A percentile compares a stretch with the other conserved stretches of the same genome.
These are phyloP conservation scores for Rutstroemia sydowiana DNA, from an alignment of 2,329 filamentous ascomycete genomes.

Conservation along the genomic window DNA sequence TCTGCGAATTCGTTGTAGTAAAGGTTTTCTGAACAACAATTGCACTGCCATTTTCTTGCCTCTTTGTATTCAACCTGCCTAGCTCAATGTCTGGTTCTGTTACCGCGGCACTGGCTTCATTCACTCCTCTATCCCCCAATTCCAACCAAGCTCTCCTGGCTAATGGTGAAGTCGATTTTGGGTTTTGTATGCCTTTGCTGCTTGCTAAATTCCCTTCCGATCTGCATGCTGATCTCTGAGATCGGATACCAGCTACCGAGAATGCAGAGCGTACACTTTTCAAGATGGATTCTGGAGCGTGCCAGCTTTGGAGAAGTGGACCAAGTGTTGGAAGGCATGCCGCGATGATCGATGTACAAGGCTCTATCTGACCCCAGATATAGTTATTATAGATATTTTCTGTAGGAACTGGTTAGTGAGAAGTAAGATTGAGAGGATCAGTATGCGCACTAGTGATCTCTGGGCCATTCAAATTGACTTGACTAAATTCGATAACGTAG, in stretches of 20 bases:
- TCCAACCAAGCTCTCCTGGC: neutral
- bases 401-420: neutral
- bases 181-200: neutral
- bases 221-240: neutral
- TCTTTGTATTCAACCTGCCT: neutral
- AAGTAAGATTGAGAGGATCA: neutral
- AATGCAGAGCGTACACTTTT: neutral
- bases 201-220: neutral
- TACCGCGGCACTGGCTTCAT: neutral
- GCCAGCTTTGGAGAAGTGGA: neutral
- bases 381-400: neutral
- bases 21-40: neutral
- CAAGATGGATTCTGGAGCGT: neutral
- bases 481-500: neutral
- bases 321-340: neutral
- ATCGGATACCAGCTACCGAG: neutral
- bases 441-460: neutral
- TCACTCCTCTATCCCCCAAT: neutral
- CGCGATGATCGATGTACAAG: neutral
- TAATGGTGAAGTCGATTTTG: neutral
- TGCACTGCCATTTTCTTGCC: neutral
- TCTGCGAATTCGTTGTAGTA: neutral
- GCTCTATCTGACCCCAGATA: neutral
- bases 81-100: neutral
- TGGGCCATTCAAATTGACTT: neutral